Base-by-base conservation (phyloP, 305 asterid species). In the Fraxinus paxiana region DNA sequence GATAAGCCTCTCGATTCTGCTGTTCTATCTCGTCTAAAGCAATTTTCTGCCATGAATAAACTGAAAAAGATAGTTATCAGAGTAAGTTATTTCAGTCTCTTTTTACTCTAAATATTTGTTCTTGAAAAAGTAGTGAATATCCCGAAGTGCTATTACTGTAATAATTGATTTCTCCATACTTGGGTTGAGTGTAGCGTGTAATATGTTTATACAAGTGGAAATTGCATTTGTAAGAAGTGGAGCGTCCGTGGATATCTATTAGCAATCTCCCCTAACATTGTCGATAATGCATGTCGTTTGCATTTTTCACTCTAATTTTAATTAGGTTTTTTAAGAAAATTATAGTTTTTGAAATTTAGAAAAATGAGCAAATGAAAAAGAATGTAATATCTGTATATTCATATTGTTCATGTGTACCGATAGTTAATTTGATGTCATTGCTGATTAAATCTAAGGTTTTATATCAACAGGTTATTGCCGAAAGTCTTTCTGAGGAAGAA, bases 1-100 rank as follows among this genome's bases (percentile, higher is more conserved):
- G 97, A 94, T 89, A 91, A 82, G 84, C 97, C 98, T 83, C 97
- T 94, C 71, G 97, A 91, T 87, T 91, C 94, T 76, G 97, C 97
- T 74, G 97, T 94, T 81, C 82, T 92, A 56, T 87, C 88, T 63
- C 95, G 97, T 9, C 81, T 94, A 84, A 94, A 91, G 89, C 97
- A 94, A 83, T 94, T 94, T 82, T 93, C 95, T n/a, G 97, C 96
- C 4, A 93, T 91, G 97, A 91, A 92, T 89, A 93, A 89, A 87
- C 88, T 94, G 85, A 94, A 94, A 89, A 94, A 94, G 91, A 92
- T 92, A 79, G 97, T 97, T 34, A 83, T 94, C 79, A 89, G 94
- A 86, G 98, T 94, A 85, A 75, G 90, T 54, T 82, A 54, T 37
- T 81, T 69, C 30, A 65, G 28, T 72, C 80, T 73, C 61, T 75